Evolutionary conservation across 768 basidiomycete genomes (phyloP).

Genomic region (Glaciozyma martinii): DNA sequence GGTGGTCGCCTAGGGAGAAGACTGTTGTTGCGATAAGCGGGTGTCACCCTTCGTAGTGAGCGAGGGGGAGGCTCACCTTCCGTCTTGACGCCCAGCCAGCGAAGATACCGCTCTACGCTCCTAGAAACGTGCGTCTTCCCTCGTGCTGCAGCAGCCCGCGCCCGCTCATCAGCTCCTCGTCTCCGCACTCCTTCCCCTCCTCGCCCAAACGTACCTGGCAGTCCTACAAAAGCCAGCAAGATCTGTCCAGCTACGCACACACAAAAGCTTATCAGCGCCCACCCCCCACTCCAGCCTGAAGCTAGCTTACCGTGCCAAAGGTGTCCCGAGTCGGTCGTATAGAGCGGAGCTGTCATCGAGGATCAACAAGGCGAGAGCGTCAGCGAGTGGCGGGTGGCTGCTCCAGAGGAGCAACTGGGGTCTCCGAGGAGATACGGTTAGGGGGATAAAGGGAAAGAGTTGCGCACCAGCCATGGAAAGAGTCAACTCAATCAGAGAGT

Average conservation of each 20-base stretch:
- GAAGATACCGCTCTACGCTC: slow-evolving; percentile 88
- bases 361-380: too few species aligned
- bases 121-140: slow-evolving; percentile 66
- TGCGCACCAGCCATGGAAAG: too few species aligned
- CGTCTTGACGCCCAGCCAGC: slow-evolving; percentile 97
- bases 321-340: slow-evolving; percentile 61
- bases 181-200: background rate
- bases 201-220: slow-evolving; percentile 48
- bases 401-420: too few species aligned
- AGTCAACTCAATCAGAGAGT: too few species aligned
- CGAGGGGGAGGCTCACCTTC: slow-evolving; percentile 39
- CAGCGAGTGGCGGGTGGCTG: too few species aligned
- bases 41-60: background rate
- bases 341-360: slow-evolving; percentile 63
- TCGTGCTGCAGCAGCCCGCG: slow-evolving; percentile 16
- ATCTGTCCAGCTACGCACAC: slow-evolving; percentile 62
- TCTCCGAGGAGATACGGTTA: too few species aligned
- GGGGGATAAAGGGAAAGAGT: too few species aligned
- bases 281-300: too few species aligned
- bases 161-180: background rate
- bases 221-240: slow-evolving; percentile 79
- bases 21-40: slow-evolving; percentile 42
- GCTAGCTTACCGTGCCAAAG: slow-evolving; percentile 39
- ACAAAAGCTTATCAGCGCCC: background rate
- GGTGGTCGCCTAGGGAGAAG: slow-evolving; percentile 88